phyloP scores from a whole-genome alignment of 2,329 filamentous ascomycete genomes.

The Raffaelea albimanens region DNA sequence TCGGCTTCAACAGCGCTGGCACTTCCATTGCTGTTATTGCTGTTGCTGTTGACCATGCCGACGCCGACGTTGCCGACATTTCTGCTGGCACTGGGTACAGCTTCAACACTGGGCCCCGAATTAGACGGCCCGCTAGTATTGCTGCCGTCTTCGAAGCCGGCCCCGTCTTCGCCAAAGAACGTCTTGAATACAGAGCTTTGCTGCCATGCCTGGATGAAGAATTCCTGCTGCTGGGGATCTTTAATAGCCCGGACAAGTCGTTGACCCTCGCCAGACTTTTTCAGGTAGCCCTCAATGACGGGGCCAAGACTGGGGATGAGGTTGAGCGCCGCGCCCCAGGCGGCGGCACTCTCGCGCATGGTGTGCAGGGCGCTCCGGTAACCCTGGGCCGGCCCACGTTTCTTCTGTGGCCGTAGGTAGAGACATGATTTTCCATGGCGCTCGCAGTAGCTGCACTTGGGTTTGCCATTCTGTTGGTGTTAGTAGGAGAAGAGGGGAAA shows the following conservation, averaged over 20 bases:
- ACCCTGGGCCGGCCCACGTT: conserved; percentile 27
- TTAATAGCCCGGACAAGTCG: conserved; percentile 22
- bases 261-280: conserved; percentile 19
- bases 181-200: conserved; percentile 23
- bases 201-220: conserved; percentile 25
- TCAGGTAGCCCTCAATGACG: conserved; percentile 25
- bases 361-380: conserved; percentile 28
- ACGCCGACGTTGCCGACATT: not conserved
- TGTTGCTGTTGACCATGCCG: too few species aligned
- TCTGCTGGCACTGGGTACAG: not conserved
- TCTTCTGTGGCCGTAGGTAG: conserved; percentile 28
- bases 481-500: not conserved
- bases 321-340: conserved; percentile 26
- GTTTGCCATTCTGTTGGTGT: conserved; percentile 24
- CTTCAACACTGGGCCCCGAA: too few species aligned
- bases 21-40: not conserved
- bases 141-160: not conserved
- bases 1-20: not conserved
- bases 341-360: conserved; percentile 27
- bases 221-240: conserved; percentile 26
- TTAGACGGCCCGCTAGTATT: conserved; percentile 1
- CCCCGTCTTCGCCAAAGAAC: conserved; percentile 18
- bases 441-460: conserved; percentile 35
- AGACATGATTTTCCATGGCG: conserved; percentile 27
- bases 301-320: conserved; percentile 26